These are phyloP conservation scores for Filobasidium floriforme DNA, from an alignment of 768 basidiomycete species.

Conservation along the genomic window DNA sequence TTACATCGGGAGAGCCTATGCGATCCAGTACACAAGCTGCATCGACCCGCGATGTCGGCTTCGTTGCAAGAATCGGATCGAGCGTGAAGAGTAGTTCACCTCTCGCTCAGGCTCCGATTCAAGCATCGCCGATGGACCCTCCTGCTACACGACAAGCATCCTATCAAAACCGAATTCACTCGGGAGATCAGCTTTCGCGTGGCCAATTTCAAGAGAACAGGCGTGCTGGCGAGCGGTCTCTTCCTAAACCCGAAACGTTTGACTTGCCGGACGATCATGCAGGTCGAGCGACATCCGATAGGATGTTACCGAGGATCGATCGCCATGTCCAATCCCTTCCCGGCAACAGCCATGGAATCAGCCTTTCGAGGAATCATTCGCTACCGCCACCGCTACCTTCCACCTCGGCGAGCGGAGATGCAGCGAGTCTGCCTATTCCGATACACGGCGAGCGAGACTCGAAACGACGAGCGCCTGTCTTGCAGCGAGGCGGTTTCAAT, in stretches of 20 bases:
- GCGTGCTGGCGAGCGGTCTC: not conserved
- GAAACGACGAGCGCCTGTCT: constrained; percentile 11
- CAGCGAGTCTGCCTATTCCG: not conserved
- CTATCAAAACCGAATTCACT: not conserved
- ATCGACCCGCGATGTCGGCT: not conserved
- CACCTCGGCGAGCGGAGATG: not conserved
- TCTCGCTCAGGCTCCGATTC: constrained; percentile 19
- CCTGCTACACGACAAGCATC: not conserved
- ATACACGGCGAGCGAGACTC: constrained; percentile 1
- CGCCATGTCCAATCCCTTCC: constrained; percentile 3
- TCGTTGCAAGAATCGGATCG: not conserved
- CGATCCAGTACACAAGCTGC: not conserved
- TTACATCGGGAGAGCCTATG: not conserved
- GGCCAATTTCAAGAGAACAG: not conserved
- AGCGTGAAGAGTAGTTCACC: constrained; percentile 23
- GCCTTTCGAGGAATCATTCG: not conserved
- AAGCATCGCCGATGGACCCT: not conserved
- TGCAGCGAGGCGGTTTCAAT: constrained; percentile 16
- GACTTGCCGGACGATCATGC: too few species aligned
- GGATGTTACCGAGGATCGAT: not conserved
- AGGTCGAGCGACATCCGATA: too few species aligned
- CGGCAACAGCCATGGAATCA: not conserved
- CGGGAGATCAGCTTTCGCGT: constrained; percentile 6
- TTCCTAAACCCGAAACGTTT: too few species aligned
- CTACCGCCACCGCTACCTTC: not conserved